Percentiles rank a stretch among this genome's conserved stretches.
Conservation (phyloP, 1,284 basidiomycete species). For the Lignosus rhinocerotis region DNA sequence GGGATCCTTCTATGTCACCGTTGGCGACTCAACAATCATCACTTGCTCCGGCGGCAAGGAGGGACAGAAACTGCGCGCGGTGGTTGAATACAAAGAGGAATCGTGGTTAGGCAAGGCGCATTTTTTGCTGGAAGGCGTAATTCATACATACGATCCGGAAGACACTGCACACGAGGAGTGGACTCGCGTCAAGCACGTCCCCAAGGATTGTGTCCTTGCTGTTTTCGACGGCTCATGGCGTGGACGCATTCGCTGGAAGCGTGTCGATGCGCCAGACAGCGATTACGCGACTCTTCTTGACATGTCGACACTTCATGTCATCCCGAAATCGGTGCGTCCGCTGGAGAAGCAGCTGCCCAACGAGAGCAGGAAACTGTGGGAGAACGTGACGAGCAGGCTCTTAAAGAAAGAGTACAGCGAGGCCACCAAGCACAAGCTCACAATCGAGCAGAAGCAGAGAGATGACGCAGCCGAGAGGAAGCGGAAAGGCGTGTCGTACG, state of each 20-base stretch:
- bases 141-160: conserved; percentile 76
- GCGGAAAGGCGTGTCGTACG: conserved; percentile 74
- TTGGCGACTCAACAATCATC: conserved; percentile 79
- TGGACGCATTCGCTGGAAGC: conserved; percentile 79
- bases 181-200: conserved; percentile 91
- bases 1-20: conserved; percentile 88
- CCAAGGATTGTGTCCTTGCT: conserved; percentile 75
- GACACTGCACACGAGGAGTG: conserved; percentile 71
- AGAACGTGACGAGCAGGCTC: conserved; percentile 77
- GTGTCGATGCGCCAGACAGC: conserved; percentile 42
- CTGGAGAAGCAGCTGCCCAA: conserved; percentile 75
- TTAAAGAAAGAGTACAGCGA: conserved; percentile 86
- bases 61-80: conserved; percentile 65
- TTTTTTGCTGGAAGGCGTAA: conserved; percentile 87
- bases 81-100: conserved; percentile 98
- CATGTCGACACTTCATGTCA: conserved; percentile 69
- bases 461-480: conserved; percentile 85
- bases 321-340: conserved; percentile 86
- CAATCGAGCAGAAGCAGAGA: conserved; percentile 88
- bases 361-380: conserved; percentile 92
- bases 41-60: conserved; percentile 75
- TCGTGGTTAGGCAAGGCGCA: conserved; percentile 92
- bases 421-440: conserved; percentile 85
- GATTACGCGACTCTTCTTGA: conserved; percentile 79
- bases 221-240: conserved; percentile 90